phyloP scores from a whole-genome alignment of 371 early-diverging fungal genomes.

The Apophysomyces ossiformis region DNA sequence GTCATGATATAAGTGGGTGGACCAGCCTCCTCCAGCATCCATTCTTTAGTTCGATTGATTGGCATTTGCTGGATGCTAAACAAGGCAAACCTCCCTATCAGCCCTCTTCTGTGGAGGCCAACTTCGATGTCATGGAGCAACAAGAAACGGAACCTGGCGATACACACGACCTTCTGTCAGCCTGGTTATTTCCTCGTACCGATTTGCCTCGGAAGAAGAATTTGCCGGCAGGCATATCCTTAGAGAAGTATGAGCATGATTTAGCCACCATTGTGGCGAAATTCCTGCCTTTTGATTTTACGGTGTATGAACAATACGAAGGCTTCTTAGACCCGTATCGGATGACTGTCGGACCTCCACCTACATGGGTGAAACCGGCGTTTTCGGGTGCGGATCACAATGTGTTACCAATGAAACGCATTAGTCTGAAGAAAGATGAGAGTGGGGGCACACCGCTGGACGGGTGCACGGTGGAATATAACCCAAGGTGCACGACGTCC shows the following conservation, averaged over 20 bases:
- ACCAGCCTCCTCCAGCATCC: conserved; percentile 38
- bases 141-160: background rate
- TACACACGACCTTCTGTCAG: background rate
- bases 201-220: conserved; percentile 64
- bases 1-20: conserved; percentile 43
- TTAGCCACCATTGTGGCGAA: conserved; percentile 36
- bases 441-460: background rate
- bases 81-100: conserved; percentile 51
- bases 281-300: conserved; percentile 60
- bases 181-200: conserved; percentile 58
- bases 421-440: background rate
- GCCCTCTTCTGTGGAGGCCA: conserved; percentile 58
- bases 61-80: conserved; percentile 42
- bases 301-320: conserved; percentile 59
- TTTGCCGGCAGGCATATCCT: conserved; percentile 27
- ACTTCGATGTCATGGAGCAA: conserved; percentile 83
- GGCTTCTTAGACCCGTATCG: conserved; percentile 54
- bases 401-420: conserved; percentile 3
- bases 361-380: conserved; percentile 62
- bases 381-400: conserved; percentile 38
- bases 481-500: background rate
- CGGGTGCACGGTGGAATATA: background rate
- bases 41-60: conserved; percentile 42
- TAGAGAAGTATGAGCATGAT: conserved; percentile 17
- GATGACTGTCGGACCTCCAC: conserved; percentile 63